Percentiles rank a stretch among this genome's conserved stretches.
Evolutionary conservation across 2,329 filamentous ascomycete species (phyloP).

Genomic region (Pseudogymnoascus sp.): DNA sequence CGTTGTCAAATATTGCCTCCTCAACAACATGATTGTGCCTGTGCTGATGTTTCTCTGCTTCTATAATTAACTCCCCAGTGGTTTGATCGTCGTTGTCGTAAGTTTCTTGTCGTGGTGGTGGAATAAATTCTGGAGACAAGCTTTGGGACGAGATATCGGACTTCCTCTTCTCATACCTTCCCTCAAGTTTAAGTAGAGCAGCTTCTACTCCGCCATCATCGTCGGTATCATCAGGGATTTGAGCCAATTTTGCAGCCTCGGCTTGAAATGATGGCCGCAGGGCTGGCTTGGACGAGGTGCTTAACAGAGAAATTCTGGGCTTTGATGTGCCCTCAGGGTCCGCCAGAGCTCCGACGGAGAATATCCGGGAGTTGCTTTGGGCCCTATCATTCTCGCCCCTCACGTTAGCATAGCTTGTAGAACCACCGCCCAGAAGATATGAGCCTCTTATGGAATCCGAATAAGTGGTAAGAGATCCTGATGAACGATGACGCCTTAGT

Average conservation of each 20-base stretch:
- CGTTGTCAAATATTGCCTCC: constrained; percentile 33
- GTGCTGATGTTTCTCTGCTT: constrained; percentile 40
- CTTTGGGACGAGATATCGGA: constrained; percentile 23
- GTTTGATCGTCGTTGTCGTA: not conserved
- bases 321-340: constrained; percentile 37
- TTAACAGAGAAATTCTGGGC: constrained; percentile 49
- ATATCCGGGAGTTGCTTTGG: constrained; percentile 39
- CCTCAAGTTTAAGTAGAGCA: constrained; percentile 87
- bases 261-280: constrained; percentile 77
- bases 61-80: not conserved
- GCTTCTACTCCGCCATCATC: constrained; percentile 87
- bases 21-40: constrained; percentile 42
- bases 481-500: constrained; percentile 50
- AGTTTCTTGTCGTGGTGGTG: constrained; percentile 12
- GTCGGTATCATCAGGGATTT: constrained; percentile 74
- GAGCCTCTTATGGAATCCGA: constrained; percentile 56
- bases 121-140: constrained; percentile 15
- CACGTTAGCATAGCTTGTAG: constrained; percentile 41
- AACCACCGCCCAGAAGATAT: constrained; percentile 38
- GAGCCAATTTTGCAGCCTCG: constrained; percentile 79
- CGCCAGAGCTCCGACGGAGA: constrained; percentile 54
- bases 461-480: constrained; percentile 54
- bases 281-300: constrained; percentile 55
- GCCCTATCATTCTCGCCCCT: constrained; percentile 35
- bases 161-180: constrained; percentile 61